Base-by-base conservation (phyloP, 495 filamentous ascomycete genomes). In the Diplogelasinospora grovesii region DNA sequence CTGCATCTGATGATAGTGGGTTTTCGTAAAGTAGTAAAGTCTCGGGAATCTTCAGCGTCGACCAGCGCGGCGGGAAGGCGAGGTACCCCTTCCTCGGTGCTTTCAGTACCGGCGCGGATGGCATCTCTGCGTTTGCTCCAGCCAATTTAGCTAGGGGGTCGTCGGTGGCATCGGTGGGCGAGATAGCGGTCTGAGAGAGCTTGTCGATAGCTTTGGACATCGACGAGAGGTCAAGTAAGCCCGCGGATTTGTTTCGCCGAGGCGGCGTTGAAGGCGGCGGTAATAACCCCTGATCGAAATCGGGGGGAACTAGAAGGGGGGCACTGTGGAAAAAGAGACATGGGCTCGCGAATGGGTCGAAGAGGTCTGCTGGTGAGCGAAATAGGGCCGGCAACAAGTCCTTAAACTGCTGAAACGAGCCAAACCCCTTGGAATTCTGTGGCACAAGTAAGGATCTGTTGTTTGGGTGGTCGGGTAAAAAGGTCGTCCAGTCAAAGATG, bases 401-500 rank as follows among this genome's bases (percentile, higher is more conserved):
- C 26, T 35, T n/a, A n/a, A n/a, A n/a, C n/a, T n/a, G n/a, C n/a
- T n/a, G n/a, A n/a, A n/a, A n/a, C n/a, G n/a, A n/a, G n/a, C n/a
- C n/a, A n/a, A n/a, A n/a, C n/a, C n/a, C n/a, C n/a, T n/a, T n/a
- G n/a, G n/a, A n/a, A n/a, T n/a, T n/a, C n/a, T n/a, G n/a, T n/a
- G n/a, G n/a, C n/a, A n/a, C n/a, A n/a, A n/a, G n/a, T n/a, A n/a
- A n/a, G n/a, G n/a, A n/a, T 8, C 26, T 36, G 37, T 68, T 54
- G 34, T 62, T 50, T 2, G 59, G 63, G 36, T 73, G 68, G 33
- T 65, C 65, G 0, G 65, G 64, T 3, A 73, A 49, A 36, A 71
- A 68, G 22, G 44, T 69, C 22, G 70, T 71, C 73, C 73, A 77
- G 50, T 76, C 64, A 47, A 69, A 75, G 27, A 77, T 65, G 21